These are phyloP conservation scores for Mycena galopus DNA, from an alignment of 768 basidiomycete genomes.

Conservation along the genomic window DNA sequence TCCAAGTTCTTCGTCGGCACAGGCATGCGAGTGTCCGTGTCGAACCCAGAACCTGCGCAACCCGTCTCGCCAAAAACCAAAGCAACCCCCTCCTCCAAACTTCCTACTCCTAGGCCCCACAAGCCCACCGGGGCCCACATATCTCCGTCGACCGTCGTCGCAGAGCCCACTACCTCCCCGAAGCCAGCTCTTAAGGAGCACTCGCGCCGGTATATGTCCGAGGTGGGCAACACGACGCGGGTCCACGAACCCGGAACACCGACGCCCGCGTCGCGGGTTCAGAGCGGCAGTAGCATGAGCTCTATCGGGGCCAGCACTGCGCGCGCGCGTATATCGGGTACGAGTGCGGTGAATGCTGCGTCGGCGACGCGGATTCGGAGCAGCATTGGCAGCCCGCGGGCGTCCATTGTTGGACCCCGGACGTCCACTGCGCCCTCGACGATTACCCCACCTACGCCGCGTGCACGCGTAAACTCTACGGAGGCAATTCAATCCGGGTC, in stretches of 20 bases:
- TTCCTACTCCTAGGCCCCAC: slow-evolving; percentile 24
- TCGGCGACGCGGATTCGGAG: slow-evolving; percentile 9
- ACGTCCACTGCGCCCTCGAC: slow-evolving; percentile 17
- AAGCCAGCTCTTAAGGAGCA: slow-evolving; percentile 12
- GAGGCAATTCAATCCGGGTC: slow-evolving; percentile 17
- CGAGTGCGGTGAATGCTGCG: slow-evolving; percentile 10
- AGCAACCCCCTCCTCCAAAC: slow-evolving; percentile 26
- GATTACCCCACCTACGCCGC: neutral
- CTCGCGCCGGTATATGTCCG: slow-evolving; percentile 31
- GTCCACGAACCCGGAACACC: slow-evolving; percentile 22
- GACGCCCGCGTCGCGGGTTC: slow-evolving; percentile 8
- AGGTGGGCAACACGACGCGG: slow-evolving; percentile 32
- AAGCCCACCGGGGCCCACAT: slow-evolving; percentile 31
- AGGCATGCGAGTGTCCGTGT: slow-evolving; percentile 28
- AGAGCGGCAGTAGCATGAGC: slow-evolving; percentile 23
- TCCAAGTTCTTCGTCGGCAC: slow-evolving; percentile 37
- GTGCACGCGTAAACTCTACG: slow-evolving; percentile 17
- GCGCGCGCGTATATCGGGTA: slow-evolving; percentile 21
- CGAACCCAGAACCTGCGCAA: slow-evolving; percentile 16
- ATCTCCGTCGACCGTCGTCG: slow-evolving; percentile 31
- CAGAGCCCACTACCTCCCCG: neutral
- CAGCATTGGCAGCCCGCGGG: slow-evolving; percentile 30
- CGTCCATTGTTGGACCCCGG: slow-evolving; percentile 14
- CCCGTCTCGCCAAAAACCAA: neutral
- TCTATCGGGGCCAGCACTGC: slow-evolving; percentile 14